phyloP scores from a whole-genome alignment of 1,284 basidiomycete genomes.

The Sparassis latifolia region DNA sequence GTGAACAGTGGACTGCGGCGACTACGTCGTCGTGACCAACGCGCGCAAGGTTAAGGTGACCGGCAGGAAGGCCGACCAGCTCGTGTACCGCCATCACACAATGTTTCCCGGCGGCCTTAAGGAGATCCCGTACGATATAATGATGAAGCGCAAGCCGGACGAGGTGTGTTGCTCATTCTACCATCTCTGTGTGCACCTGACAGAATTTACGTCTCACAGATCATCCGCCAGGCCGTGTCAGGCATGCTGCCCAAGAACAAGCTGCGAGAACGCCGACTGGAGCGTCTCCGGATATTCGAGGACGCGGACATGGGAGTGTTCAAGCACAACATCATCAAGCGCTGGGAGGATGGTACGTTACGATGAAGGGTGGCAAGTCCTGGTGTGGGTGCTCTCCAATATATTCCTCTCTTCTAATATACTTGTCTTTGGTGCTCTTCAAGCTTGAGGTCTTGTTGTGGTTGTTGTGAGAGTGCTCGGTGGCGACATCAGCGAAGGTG shows the following conservation, averaged over 20 bases:
- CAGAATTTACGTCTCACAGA: conserved; percentile 39
- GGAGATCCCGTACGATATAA: conserved; percentile 75
- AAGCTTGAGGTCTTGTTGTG: no score
- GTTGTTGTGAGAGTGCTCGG: no score
- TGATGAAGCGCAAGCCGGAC: conserved; percentile 85
- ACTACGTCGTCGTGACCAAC: conserved; percentile 97
- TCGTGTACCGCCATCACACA: conserved; percentile 86
- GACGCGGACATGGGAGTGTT: conserved; percentile 67
- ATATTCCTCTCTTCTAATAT: no score
- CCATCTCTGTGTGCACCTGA: neutral
- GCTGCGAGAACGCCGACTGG: conserved; percentile 78
- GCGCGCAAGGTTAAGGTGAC: conserved; percentile 83
- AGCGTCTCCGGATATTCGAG: conserved; percentile 81
- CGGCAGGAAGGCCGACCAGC: conserved; percentile 84
- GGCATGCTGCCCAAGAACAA: conserved; percentile 98
- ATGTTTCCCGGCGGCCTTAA: conserved; percentile 95
- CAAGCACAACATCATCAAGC: conserved; percentile 60
- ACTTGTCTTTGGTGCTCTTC: no score
- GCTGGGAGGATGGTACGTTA: conserved; percentile 72
- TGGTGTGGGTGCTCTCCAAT: no score
- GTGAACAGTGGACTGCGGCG: conserved; percentile 81
- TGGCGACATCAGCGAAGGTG: no score
- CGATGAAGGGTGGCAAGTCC: neutral
- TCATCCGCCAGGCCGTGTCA: conserved; percentile 91
- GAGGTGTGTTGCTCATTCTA: conserved; percentile 56